Evolutionary conservation across 192 early-diverging fungal species (phyloP), one percentile per base, ranked within the genome.

Genomic region (Linnemannia elongata): DNA sequence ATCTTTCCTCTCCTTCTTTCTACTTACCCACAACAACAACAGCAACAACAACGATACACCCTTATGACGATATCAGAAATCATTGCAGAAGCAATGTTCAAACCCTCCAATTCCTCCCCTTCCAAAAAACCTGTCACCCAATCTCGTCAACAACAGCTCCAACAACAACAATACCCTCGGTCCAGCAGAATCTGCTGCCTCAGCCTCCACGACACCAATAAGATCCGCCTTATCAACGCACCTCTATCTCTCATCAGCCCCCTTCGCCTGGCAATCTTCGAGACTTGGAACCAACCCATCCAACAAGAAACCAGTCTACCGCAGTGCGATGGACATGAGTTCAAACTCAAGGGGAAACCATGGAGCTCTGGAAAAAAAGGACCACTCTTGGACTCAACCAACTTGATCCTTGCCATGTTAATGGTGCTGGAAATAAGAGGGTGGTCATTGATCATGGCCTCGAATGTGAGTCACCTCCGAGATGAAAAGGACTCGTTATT

Each of bases 181-280:
- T 66, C 60, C 9, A 66, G 12, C 1, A 66, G 35, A 13, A 66
- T 76, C 12, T 76, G 75, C n/a, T 42, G 54, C 54, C 39, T 76
- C 20, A 57, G 36, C 27, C 57, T 76, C 38, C 55, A 54, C 35
- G 57, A 41, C 33, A 44, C 57, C 12, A 55, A 76, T 41, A 76
- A 76, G 75, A 66, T 76, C 36, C 75, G 75, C 35, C 75, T 76
- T 24, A 76, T 76, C 41, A 57, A 57, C 6, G 57, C 54, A 30
- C 75, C 75, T 38, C 9, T 6, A n/a, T 22, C 33, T 10, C 27
- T 76, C 36, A 30, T 57, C 4, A 57, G 54, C 20, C 75, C 75
- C 17, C 57, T 76, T 2, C 75, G 75, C 41, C 60, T 57, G 4
- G 45, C 55, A 1, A 76, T 76, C 4, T 38, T 76, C 17, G 35